phyloP scores from a whole-genome alignment of 208 protist species.

The Crithidia thermophila region DNA sequence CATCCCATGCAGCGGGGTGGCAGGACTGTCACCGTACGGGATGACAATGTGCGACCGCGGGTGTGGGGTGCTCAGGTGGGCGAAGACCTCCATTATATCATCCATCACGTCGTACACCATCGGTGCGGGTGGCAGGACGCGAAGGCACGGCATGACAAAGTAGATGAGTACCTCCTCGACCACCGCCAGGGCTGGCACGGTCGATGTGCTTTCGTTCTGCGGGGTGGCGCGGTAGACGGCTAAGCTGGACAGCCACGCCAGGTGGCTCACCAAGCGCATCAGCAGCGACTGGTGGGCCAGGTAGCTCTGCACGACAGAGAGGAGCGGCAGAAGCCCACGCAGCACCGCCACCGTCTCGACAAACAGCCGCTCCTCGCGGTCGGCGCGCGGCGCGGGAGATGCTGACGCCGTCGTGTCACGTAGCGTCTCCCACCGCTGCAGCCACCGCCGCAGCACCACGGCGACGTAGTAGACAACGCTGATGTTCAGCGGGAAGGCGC shows the following conservation, averaged over 20 bases:
- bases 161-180: slow-evolving; percentile 53
- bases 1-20: slow-evolving; percentile 22
- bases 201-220: not conserved
- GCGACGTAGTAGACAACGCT: slow-evolving; percentile 37
- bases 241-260: slow-evolving; percentile 26
- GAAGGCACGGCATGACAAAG: slow-evolving; percentile 75
- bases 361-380: not conserved
- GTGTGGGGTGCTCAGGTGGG: slow-evolving; percentile 5
- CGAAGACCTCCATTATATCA: slow-evolving; percentile 28
- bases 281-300: slow-evolving; percentile 54
- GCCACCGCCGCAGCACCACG: slow-evolving; percentile 23
- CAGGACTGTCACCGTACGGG: slow-evolving; percentile 23
- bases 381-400: not conserved
- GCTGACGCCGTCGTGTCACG: slow-evolving; percentile 9
- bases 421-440: slow-evolving; percentile 28
- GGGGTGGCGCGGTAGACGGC: too few relatives aligned
- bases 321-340: slow-evolving; percentile 37
- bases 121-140: slow-evolving; percentile 65
- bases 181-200: slow-evolving; percentile 30
- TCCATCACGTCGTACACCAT: slow-evolving; percentile 66
- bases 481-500: slow-evolving; percentile 37
- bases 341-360: slow-evolving; percentile 24
- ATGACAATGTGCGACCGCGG: slow-evolving; percentile 3
- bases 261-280: slow-evolving; percentile 22
- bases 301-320: slow-evolving; percentile 40